phyloP scores from a whole-genome alignment of 345 rosid genomes.

The Aegle marmelos region DNA sequence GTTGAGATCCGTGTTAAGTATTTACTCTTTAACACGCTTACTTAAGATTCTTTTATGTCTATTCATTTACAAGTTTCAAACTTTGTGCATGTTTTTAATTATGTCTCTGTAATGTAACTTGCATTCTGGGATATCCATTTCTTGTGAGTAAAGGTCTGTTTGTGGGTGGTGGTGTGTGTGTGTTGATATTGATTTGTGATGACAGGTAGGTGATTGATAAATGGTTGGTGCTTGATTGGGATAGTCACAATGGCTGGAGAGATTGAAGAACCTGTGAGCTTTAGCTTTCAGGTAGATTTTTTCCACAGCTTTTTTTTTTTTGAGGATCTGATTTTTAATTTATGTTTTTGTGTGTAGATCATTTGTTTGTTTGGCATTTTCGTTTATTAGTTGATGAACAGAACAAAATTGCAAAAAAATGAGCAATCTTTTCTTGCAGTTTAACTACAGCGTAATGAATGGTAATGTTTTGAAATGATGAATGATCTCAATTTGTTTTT shows the following conservation, averaged over 20 bases:
- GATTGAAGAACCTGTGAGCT: slow-evolving; percentile 53
- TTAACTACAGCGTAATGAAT: neutral
- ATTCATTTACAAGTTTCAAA: neutral
- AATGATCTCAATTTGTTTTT: slow-evolving; percentile 7
- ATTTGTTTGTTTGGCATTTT: slow-evolving; percentile 7
- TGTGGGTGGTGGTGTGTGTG: neutral
- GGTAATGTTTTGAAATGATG: neutral
- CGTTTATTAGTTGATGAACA: neutral
- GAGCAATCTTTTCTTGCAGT: neutral
- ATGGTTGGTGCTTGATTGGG: slow-evolving; percentile 13
- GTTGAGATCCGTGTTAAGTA: neutral
- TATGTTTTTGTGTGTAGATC: neutral
- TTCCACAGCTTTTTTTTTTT: neutral
- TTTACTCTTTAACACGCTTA: neutral
- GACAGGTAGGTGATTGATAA: slow-evolving; percentile 3
- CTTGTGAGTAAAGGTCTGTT: slow-evolving; percentile 3
- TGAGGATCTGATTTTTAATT: neutral
- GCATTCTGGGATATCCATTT: neutral
- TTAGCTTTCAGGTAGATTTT: slow-evolving; percentile 56
- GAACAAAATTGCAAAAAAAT: neutral
- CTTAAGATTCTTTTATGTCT: neutral
- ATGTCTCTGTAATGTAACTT: neutral
- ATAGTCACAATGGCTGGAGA: slow-evolving; percentile 56
- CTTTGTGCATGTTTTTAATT: neutral
- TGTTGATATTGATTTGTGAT: neutral